These are phyloP conservation scores for Plicaturopsis crispa DNA, from an alignment of 768 basidiomycete genomes.

Conservation along the genomic window DNA sequence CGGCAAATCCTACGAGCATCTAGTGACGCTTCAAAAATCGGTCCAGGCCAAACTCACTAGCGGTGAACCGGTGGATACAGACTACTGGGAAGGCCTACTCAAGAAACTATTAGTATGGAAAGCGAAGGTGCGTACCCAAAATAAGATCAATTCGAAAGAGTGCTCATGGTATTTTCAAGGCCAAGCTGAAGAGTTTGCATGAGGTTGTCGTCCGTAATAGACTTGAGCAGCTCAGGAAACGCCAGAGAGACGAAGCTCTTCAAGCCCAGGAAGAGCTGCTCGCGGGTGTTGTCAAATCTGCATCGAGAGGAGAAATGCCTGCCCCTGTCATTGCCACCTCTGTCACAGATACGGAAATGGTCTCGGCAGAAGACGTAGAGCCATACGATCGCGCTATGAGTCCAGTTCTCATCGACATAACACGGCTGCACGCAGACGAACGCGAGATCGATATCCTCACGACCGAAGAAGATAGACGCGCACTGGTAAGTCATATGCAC, in stretches of 20 bases:
- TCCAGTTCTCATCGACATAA: conserved; percentile 67
- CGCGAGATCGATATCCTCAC: conserved; percentile 73
- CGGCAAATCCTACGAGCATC: conserved; percentile 82
- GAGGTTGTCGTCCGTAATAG: conserved; percentile 96
- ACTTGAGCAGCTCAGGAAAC: conserved; percentile 90
- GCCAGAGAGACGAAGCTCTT: conserved; percentile 92
- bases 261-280: conserved; percentile 89
- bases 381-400: conserved; percentile 84
- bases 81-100: conserved; percentile 94
- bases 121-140: conserved; percentile 70
- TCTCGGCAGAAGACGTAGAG: conserved; percentile 57
- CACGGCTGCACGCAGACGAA: conserved; percentile 66
- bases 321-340: conserved; percentile 24
- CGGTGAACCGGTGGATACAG: conserved; percentile 92
- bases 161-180: conserved; percentile 52
- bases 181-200: conserved; percentile 86
- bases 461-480: conserved; percentile 53
- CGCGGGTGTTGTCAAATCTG: conserved; percentile 65
- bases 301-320: conserved; percentile 34
- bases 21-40: conserved; percentile 74
- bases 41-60: conserved; percentile 85
- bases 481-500: conserved; percentile 43
- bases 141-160: too few species aligned
- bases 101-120: conserved; percentile 95
- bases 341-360: conserved; percentile 25